A percentile compares a stretch with the other conserved stretches of the same genome.
phyloP scores from a whole-genome alignment of 768 basidiomycete genomes.

The Fomitopsis pulvina region DNA sequence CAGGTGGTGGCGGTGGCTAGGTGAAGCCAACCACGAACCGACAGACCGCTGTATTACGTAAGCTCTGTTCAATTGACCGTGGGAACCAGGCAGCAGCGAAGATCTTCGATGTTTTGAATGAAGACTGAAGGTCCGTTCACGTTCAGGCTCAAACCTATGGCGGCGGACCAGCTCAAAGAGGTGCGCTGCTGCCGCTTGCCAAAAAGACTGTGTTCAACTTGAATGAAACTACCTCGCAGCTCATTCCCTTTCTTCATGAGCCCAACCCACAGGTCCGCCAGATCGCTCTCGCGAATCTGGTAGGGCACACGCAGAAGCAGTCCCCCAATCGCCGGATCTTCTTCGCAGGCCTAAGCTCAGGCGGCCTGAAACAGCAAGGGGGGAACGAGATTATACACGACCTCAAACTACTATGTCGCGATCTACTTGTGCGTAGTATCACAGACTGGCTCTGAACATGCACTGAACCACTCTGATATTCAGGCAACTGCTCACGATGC shows the following conservation, averaged over 20 bases:
- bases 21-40: not conserved
- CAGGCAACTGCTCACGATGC: conserved; percentile 93
- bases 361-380: conserved; percentile 50
- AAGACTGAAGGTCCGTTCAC: no score
- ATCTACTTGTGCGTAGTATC: conserved; percentile 60
- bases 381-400: conserved; percentile 72
- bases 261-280: conserved; percentile 83
- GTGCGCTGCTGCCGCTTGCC: conserved; percentile 15
- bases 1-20: conserved; percentile 1
- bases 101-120: conserved; percentile 4
- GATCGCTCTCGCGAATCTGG: conserved; percentile 77
- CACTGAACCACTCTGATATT: not conserved
- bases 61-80: not conserved
- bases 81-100: not conserved
- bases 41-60: conserved; percentile 1
- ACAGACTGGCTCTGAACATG: conserved; percentile 10
- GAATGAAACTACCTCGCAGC: conserved; percentile 31
- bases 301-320: conserved; percentile 70
- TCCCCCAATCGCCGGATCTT: conserved; percentile 73
- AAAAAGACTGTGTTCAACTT: no score
- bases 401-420: conserved; percentile 81
- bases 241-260: conserved; percentile 80
- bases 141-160: conserved; percentile 17
- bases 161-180: conserved; percentile 31
- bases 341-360: conserved; percentile 50